Conservation (phyloP, 352 stramenopile genomes). For the Aphanomyces euteiches region DNA sequence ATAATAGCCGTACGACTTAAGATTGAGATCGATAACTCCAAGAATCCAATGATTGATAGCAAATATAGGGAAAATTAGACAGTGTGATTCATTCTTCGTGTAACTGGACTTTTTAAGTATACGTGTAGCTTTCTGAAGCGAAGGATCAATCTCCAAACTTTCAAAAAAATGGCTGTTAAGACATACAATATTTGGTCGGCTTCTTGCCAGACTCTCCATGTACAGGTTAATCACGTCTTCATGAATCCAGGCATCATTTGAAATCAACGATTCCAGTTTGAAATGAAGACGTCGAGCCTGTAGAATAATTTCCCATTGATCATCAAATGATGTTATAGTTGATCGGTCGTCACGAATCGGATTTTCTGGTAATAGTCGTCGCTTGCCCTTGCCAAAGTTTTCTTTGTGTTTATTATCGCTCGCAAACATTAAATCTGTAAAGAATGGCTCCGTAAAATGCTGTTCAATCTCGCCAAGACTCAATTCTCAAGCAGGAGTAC, state of each 20-base stretch:
- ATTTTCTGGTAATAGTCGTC: too few relatives aligned
- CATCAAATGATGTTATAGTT: neutral
- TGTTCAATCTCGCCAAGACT: too few relatives aligned
- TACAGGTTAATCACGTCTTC: conserved; percentile 10
- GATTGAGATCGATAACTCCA: neutral
- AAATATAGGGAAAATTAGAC: neutral
- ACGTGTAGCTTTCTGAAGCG: neutral
- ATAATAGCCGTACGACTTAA: neutral
- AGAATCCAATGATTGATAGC: neutral
- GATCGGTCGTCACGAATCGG: too few relatives aligned
- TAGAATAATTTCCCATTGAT: neutral
- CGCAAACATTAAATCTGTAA: too few relatives aligned
- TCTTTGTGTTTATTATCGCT: neutral
- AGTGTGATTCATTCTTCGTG: neutral
- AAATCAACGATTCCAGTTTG: neutral
- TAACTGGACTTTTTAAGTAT: neutral
- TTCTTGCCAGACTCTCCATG: neutral
- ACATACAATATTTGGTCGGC: neutral
- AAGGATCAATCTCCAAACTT: neutral
- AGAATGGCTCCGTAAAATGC: too few relatives aligned
- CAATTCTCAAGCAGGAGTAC: too few relatives aligned
- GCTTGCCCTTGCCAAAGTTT: neutral
- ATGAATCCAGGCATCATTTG: neutral
- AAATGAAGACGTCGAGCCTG: neutral
- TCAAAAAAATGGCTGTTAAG: neutral